Percentiles rank a stretch among this genome's conserved stretches.
These are phyloP conservation scores for Hymenoscyphus albidus DNA, from an alignment of 2,329 filamentous ascomycete genomes.

Conservation along the genomic window DNA sequence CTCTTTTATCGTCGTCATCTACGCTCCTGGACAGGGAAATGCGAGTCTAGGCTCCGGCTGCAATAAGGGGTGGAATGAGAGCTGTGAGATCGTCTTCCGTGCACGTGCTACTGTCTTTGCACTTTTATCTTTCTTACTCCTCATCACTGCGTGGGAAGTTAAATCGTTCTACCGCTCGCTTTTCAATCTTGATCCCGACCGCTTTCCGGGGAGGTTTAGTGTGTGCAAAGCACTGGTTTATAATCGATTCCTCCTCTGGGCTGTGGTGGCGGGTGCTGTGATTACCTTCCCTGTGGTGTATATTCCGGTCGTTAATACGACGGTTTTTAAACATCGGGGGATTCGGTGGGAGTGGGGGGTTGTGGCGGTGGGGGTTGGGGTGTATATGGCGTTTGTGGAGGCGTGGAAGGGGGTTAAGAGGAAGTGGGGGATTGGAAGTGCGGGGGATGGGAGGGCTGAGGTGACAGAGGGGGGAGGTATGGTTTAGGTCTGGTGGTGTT, in stretches of 20 bases:
- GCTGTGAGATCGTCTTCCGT: constrained; percentile 56
- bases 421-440: background rate
- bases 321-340: constrained; percentile 65
- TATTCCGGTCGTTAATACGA: constrained; percentile 61
- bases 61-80: constrained; percentile 49
- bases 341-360: constrained; percentile 72
- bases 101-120: constrained; percentile 67
- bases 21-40: constrained; percentile 42
- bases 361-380: constrained; percentile 53
- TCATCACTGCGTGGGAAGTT: constrained; percentile 71
- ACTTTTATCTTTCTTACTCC: constrained; percentile 62
- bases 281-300: constrained; percentile 63
- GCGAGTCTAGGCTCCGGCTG: constrained; percentile 53
- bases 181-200: constrained; percentile 61
- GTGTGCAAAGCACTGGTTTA: constrained; percentile 60
- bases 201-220: constrained; percentile 46
- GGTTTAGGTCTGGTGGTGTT: background rate
- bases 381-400: constrained; percentile 63
- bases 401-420: constrained; percentile 68
- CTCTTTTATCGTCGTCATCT: constrained; percentile 58
- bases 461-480: background rate
- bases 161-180: constrained; percentile 67
- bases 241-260: constrained; percentile 65
- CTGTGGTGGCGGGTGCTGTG: constrained; percentile 56
- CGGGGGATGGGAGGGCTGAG: background rate